Conservation (phyloP, 1,139 yeast species). For the Saccharomycopsis hybrid region DNA sequence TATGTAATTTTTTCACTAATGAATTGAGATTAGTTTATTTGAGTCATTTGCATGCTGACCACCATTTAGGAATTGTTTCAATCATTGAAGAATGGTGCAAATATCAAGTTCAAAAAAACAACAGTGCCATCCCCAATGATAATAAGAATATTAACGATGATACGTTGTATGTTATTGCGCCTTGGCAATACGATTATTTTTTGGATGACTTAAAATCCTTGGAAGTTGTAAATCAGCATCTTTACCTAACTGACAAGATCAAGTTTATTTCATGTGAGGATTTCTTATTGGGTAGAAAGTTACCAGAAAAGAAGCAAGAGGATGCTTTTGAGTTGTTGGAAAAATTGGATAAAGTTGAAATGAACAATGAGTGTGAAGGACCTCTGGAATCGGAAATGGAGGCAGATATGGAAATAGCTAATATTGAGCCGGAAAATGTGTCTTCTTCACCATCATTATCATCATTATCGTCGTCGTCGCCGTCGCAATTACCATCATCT, state of each 20-base stretch:
- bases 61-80: conserved; percentile 78
- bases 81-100: conserved; percentile 65
- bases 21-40: conserved; percentile 65
- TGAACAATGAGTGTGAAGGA: no score
- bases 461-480: no score
- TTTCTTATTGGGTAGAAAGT: conserved; percentile 31
- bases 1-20: conserved; percentile 35
- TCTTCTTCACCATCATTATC: no score
- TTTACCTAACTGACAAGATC: conserved; percentile 40
- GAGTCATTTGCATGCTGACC: conserved; percentile 96
- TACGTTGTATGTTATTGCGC: conserved; percentile 54
- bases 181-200: conserved; percentile 69
- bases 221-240: conserved; percentile 38
- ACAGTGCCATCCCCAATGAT: no score
- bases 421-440: no score
- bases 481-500: no score
- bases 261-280: conserved; percentile 64
- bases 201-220: conserved; percentile 49
- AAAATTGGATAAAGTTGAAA: conserved; percentile 14
- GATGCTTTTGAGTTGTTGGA: not conserved
- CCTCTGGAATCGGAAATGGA: no score
- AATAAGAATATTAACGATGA: conserved; percentile 28
- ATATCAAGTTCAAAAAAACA: conserved; percentile 25
- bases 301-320: not conserved
- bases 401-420: no score